phyloP scores from a whole-genome alignment of 2,329 filamentous ascomycete species.

The Claviceps lovelessii region DNA sequence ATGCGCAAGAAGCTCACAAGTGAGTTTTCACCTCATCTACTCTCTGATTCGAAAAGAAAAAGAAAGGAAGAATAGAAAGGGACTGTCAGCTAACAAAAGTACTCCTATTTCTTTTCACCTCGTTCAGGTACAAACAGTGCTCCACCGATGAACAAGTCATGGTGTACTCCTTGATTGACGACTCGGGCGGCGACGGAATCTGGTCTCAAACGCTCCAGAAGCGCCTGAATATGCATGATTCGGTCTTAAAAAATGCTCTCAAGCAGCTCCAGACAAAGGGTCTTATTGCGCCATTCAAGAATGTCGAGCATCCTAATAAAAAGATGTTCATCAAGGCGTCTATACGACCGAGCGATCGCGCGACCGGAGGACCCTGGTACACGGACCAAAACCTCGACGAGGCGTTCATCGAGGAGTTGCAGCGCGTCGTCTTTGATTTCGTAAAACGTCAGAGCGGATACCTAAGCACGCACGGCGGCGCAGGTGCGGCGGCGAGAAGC shows the following conservation, averaged over 20 bases:
- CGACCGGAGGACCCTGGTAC: constrained; percentile 90
- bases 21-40: constrained; percentile 17
- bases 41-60: not conserved
- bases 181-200: constrained; percentile 69
- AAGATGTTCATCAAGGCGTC: constrained; percentile 93
- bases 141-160: constrained; percentile 62
- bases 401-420: constrained; percentile 68
- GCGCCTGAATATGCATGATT: constrained; percentile 70
- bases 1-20: constrained; percentile 47
- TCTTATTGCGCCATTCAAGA: constrained; percentile 80
- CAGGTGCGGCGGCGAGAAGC: constrained; percentile 19
- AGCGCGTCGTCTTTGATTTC: constrained; percentile 57
- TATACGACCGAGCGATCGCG: constrained; percentile 72
- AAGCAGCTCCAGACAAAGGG: constrained; percentile 72
- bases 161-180: constrained; percentile 81
- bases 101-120: no score
- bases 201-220: constrained; percentile 80
- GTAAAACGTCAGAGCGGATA: constrained; percentile 62
- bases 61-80: not conserved
- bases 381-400: constrained; percentile 82
- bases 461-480: constrained; percentile 25
- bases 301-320: constrained; percentile 75
- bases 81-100: not conserved
- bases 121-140: constrained; percentile 40
- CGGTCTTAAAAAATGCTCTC: constrained; percentile 63